These are phyloP conservation scores for Lathyrus tuberosus DNA, from an alignment of 306 rosid genomes.

Conservation along the genomic window DNA sequence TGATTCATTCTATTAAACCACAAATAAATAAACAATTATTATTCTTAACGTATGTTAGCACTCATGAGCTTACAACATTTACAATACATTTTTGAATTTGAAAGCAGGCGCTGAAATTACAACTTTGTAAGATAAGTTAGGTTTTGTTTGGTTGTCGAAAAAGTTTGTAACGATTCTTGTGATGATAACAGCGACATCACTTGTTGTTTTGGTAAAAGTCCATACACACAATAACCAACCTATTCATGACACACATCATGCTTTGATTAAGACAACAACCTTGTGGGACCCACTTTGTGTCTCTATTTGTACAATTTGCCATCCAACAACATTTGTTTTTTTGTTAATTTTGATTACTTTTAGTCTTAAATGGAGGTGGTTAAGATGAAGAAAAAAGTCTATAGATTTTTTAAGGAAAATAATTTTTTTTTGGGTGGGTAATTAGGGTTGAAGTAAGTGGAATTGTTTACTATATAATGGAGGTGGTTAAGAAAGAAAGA, in stretches of 20 bases:
- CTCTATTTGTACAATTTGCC: conserved; percentile 2
- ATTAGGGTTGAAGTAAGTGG: neutral
- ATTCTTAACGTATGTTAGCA: conserved; percentile 24
- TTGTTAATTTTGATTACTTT: neutral
- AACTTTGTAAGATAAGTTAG: neutral
- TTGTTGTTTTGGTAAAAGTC: conserved; percentile 66
- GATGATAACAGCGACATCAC: conserved; percentile 69
- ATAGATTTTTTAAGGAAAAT: neutral
- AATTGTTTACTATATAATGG: conserved; percentile 11
- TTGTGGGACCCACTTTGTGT: neutral
- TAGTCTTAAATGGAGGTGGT: neutral
- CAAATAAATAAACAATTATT: neutral
- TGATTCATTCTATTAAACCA: conserved; percentile 9
- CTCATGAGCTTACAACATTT: too few species aligned
- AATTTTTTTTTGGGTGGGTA: neutral
- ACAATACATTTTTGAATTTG: neutral
- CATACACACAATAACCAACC: conserved; percentile 32
- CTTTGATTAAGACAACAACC: conserved; percentile 27
- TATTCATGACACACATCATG: conserved; percentile 42
- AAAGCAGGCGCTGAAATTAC: conserved; percentile 14
- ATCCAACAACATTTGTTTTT: neutral
- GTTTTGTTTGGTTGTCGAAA: conserved; percentile 31
- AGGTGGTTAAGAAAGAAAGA: too few species aligned
- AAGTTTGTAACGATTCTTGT: conserved; percentile 61
- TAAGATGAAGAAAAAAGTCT: neutral